Evolutionary conservation across 2,329 filamentous ascomycete species (phyloP).

Genomic region (Aspergillus sp.): DNA sequence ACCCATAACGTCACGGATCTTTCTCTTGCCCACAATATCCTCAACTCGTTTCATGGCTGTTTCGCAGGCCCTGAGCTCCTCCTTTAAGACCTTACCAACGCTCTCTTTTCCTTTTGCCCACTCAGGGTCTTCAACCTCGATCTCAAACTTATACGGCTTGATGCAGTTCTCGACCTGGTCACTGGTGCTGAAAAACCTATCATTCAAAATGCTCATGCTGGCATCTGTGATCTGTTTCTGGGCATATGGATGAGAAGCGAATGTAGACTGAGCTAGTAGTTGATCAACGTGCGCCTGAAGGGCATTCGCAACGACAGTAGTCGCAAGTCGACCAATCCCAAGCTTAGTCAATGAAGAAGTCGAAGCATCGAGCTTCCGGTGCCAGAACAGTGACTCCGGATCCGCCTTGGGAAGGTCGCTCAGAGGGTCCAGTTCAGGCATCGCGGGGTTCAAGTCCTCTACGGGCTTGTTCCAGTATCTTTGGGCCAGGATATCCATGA

Average conservation of each 20-base stretch:
- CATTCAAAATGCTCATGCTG: slow-evolving; percentile 79
- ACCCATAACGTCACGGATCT: slow-evolving; percentile 76
- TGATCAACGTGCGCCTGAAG: slow-evolving; percentile 75
- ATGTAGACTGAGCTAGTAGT: slow-evolving; percentile 72
- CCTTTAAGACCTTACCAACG: slow-evolving; percentile 69
- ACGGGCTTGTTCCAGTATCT: slow-evolving; percentile 97
- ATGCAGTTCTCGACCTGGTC: slow-evolving; percentile 99
- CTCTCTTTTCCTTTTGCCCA: slow-evolving; percentile 83
- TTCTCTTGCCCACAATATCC: slow-evolving; percentile 66
- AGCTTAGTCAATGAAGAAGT: slow-evolving; percentile 85
- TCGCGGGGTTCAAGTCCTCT: slow-evolving; percentile 62
- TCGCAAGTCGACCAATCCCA: slow-evolving; percentile 85
- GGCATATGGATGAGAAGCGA: slow-evolving; percentile 83
- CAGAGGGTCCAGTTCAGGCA: slow-evolving; percentile 62
- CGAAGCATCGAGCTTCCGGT: slow-evolving; percentile 85
- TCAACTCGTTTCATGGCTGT: slow-evolving; percentile 68
- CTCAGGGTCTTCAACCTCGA: slow-evolving; percentile 85
- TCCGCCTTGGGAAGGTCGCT: slow-evolving; percentile 76
- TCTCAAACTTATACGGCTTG: slow-evolving; percentile 97
- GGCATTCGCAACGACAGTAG: slow-evolving; percentile 80
- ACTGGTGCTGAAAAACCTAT: slow-evolving; percentile 91
- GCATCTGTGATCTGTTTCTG: slow-evolving; percentile 88
- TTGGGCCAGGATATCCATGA: slow-evolving; percentile 84
- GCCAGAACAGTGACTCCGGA: slow-evolving; percentile 81
- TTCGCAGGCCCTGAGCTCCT: slow-evolving; percentile 78